Percentiles rank a stretch among this genome's conserved stretches.
phyloP scores from a whole-genome alignment of 1,284 basidiomycete genomes.

The Coniferiporia weirii region DNA sequence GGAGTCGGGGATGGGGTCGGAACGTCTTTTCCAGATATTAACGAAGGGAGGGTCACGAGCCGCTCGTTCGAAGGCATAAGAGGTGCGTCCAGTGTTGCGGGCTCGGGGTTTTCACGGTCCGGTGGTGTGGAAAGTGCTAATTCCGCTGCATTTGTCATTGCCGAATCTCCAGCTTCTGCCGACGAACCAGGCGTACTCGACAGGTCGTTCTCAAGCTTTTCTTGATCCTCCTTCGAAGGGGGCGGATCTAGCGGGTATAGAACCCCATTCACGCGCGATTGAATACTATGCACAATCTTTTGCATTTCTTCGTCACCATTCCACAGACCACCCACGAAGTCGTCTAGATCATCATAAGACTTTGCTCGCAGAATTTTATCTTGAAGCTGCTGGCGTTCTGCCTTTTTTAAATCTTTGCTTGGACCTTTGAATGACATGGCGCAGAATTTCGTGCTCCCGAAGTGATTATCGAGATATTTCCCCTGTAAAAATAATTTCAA shows the following conservation, averaged over 20 bases:
- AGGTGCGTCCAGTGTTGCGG: constrained; percentile 33
- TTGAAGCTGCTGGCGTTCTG: constrained; percentile 53
- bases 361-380: constrained; percentile 60
- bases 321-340: constrained; percentile 49
- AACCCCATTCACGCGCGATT: constrained; percentile 33
- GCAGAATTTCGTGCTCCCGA: constrained; percentile 91
- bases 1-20: constrained; percentile 32
- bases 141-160: constrained; percentile 13
- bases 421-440: constrained; percentile 71
- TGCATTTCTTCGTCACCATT: constrained; percentile 58
- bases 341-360: constrained; percentile 54
- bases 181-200: neutral
- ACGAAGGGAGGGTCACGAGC: constrained; percentile 33
- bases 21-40: constrained; percentile 28
- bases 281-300: constrained; percentile 49
- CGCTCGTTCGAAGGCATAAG: constrained; percentile 31
- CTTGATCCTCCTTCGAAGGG: constrained; percentile 1
- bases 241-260: constrained; percentile 13
- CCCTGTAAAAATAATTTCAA: constrained; percentile 33
- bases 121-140: constrained; percentile 27
- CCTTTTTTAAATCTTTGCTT: constrained; percentile 50
- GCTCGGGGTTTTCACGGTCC: constrained; percentile 36
- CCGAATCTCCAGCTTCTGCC: constrained; percentile 13
- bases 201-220: constrained; percentile 2
- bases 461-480: constrained; percentile 73